Percentiles rank a stretch among this genome's conserved stretches.
Conservation (phyloP, 208 protist genomes). For the Leishmania arabica region DNA sequence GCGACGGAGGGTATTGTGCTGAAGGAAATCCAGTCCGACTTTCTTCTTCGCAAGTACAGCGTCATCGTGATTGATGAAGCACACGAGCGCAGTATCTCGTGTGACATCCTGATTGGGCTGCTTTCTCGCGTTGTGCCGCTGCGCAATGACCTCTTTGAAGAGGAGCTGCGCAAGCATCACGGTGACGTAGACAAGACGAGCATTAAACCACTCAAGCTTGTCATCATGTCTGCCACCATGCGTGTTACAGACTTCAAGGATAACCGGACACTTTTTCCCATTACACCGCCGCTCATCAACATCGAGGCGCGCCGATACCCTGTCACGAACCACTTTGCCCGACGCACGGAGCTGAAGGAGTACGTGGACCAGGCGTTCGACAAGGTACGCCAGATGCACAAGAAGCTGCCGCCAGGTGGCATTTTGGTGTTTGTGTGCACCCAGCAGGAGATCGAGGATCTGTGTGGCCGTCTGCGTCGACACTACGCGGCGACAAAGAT, state of each 20-base stretch:
- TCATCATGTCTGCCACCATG: constrained; percentile 96
- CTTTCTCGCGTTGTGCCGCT: constrained; percentile 98
- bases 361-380: constrained; percentile 95
- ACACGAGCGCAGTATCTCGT: constrained; percentile 91
- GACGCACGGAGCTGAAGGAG: constrained; percentile 91
- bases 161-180: constrained; percentile 61
- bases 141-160: constrained; percentile 86
- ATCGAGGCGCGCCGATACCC: constrained; percentile 96
- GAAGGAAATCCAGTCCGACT: constrained; percentile 97
- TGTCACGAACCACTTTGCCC: constrained; percentile 97
- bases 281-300: constrained; percentile 93
- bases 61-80: constrained; percentile 99
- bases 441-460: constrained; percentile 94
- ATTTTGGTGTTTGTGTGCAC: constrained; percentile 98
- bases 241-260: constrained; percentile 90
- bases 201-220: constrained; percentile 86
- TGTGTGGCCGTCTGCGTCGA: constrained; percentile 85
- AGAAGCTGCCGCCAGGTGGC: constrained; percentile 96
- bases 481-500: constrained; percentile 84
- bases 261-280: constrained; percentile 97
- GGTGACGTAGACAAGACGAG: constrained; percentile 52
- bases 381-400: constrained; percentile 97
- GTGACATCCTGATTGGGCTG: constrained; percentile 98
- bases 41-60: constrained; percentile 95
- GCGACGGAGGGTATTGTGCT: constrained; percentile 99